Percentiles rank a stretch among this genome's conserved stretches.
These are phyloP conservation scores for Mesembryanthemum crystallinum DNA, from an alignment of 148 eudicot genomes.

Conservation along the genomic window DNA sequence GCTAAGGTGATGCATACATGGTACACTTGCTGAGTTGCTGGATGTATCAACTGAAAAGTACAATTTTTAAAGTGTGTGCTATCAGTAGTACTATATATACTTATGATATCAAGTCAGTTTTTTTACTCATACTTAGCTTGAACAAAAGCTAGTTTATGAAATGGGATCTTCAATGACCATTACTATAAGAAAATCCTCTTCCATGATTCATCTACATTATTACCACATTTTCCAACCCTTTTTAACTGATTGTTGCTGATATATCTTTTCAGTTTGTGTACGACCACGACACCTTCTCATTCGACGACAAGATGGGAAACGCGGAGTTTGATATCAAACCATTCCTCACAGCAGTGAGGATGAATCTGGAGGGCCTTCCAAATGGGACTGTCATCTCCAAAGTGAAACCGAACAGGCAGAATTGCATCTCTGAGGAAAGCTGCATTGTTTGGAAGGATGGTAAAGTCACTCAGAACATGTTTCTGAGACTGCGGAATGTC, in stretches of 20 bases:
- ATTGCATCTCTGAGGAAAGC: conserved; percentile 40
- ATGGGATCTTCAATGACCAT: background rate
- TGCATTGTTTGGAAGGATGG: conserved; percentile 32
- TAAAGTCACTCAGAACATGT: conserved; percentile 35
- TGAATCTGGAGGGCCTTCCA: conserved; percentile 25
- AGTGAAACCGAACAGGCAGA: conserved; percentile 29
- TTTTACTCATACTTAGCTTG: too few relatives aligned
- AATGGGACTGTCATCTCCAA: conserved; percentile 25
- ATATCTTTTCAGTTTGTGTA: conserved; percentile 28
- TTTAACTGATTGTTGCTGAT: background rate
- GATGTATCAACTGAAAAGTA: too few relatives aligned
- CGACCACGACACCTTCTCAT: conserved; percentile 33
- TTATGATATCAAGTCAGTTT: too few relatives aligned
- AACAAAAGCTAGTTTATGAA: background rate
- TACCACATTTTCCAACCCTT: background rate
- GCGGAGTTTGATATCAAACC: conserved; percentile 33
- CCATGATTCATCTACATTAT: background rate
- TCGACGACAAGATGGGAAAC: conserved; percentile 45
- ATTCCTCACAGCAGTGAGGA: conserved; percentile 30
- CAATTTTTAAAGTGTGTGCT: too few relatives aligned
- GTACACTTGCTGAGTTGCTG: too few relatives aligned
- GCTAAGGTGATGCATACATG: too few relatives aligned
- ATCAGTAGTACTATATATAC: too few relatives aligned
- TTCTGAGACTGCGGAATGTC: conserved; percentile 34
- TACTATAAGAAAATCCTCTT: background rate